Percentiles rank a stretch among this genome's conserved stretches.
Evolutionary conservation across 1,139 yeast genomes (phyloP).

Genomic region (Martiniozyma asiatica): DNA sequence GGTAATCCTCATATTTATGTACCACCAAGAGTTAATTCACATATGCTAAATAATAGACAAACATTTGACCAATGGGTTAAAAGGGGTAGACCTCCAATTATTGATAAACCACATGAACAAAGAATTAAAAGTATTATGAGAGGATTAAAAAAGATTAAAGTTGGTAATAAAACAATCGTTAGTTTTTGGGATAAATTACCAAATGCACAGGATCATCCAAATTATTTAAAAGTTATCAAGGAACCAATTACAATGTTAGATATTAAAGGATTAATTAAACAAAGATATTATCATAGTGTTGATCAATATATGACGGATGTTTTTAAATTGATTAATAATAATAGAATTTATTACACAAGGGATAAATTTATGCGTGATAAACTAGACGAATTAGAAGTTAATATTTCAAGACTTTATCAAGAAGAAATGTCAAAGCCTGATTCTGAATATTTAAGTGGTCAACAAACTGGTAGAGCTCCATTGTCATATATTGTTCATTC

Average conservation of each 20-base stretch:
- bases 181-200: conserved; percentile 69
- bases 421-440: conserved; percentile 76
- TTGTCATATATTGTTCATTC: conserved; percentile 69
- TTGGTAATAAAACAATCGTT: conserved; percentile 21
- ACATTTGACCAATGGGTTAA: conserved; percentile 48
- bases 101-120: conserved; percentile 88
- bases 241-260: conserved; percentile 76
- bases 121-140: conserved; percentile 80
- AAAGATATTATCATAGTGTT: conserved; percentile 68
- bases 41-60: conserved; percentile 15
- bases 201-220: conserved; percentile 51
- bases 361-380: conserved; percentile 53
- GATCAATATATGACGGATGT: conserved; percentile 71
- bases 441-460: conserved; percentile 56
- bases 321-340: conserved; percentile 62
- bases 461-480: conserved; percentile 40
- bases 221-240: conserved; percentile 50
- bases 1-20: conserved; percentile 16
- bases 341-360: conserved; percentile 39
- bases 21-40: conserved; percentile 15
- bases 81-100: conserved; percentile 92
- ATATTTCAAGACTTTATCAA: conserved; percentile 48
- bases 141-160: conserved; percentile 59
- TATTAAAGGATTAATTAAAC: conserved; percentile 73
- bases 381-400: conserved; percentile 47